A percentile compares a stretch with the other conserved stretches of the same genome.
Conservation (phyloP, 1,139 yeast species). For the Sugiyamaella neomexicana region DNA sequence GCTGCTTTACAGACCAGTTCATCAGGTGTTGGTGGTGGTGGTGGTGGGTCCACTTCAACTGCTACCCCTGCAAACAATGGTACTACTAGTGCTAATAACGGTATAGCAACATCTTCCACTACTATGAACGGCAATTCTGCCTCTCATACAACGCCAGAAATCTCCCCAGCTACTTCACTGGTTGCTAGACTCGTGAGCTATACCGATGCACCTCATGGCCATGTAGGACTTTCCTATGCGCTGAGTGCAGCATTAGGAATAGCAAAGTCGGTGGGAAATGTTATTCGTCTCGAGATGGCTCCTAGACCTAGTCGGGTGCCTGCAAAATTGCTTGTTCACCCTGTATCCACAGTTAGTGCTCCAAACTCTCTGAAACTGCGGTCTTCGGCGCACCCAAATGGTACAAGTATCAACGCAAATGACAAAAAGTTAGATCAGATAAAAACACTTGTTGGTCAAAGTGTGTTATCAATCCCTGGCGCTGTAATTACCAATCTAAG, state of each 20-base stretch:
- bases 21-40: not conserved
- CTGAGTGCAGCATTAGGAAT: slow-evolving; percentile 61
- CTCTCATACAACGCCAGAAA: no score
- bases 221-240: slow-evolving; percentile 57
- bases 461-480: not conserved
- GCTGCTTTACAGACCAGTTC: slow-evolving; percentile 21
- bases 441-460: slow-evolving; percentile 13
- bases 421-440: slow-evolving; percentile 12
- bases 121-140: slow-evolving; percentile 4
- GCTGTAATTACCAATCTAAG: slow-evolving; percentile 31
- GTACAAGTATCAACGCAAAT: not conserved
- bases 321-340: slow-evolving; percentile 49
- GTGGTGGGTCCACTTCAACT: no score
- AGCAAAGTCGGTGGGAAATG: slow-evolving; percentile 51
- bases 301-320: slow-evolving; percentile 47
- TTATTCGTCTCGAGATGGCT: slow-evolving; percentile 56
- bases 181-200: slow-evolving; percentile 55
- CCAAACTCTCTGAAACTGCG: slow-evolving; percentile 34
- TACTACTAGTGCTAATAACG: not conserved
- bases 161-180: slow-evolving; percentile 44
- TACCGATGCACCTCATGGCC: slow-evolving; percentile 45
- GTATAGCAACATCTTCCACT: not conserved
- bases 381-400: slow-evolving; percentile 29
- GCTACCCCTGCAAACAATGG: not conserved
- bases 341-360: slow-evolving; percentile 51